Base-by-base conservation (phyloP, 2,329 filamentous ascomycete genomes). In the Apiospora koreana region DNA sequence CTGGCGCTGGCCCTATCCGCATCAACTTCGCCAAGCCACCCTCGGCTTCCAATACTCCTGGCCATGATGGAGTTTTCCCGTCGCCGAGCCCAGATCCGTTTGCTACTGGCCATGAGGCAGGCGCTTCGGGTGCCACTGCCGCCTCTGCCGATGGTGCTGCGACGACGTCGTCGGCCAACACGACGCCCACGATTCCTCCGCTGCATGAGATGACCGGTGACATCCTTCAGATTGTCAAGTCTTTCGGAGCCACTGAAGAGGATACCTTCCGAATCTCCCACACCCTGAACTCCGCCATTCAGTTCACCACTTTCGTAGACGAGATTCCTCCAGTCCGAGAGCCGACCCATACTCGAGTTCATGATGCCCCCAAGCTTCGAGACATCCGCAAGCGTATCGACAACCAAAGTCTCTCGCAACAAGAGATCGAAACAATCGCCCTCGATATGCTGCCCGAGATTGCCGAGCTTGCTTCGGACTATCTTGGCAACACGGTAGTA, bases 11-110 rank as follows among this genome's bases (percentile, higher is more conserved):
- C 1, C 94, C 95, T 21, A 94, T 98, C 70, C 89, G 95, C 68
- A 98, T 99, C 80, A 97, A 97, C 77, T 99, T 97, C 81, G 96
- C 96, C 45, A 99, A 99, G 83, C 95, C 96, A 35, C 94, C 94
- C 25, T 97, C 94, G 67, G 91, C 93, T 64, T 94, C 94, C 72
- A 92, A 94, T 73, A 98, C 96, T 0, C 95, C 96, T 68, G 94
- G 94, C 23, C 92, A 94, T 69, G 95, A 95, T 77, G 94, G 94
- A 42, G 87, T 91, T n/a, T 95, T 94, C 80, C 93, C 94, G 16
- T 97, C 94, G 1, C 94, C 95, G 35, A 98, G 95, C 77, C 95
- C 95, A 3, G 95, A 98, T 79, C 94, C 94, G 1, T 94, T 93
- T 76, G 84, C 85, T 46, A 92, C 89, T 77, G 85, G 80, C 35